These are phyloP conservation scores for Puccinia triticina DNA, from an alignment of 1,284 basidiomycete genomes.

Conservation along the genomic window DNA sequence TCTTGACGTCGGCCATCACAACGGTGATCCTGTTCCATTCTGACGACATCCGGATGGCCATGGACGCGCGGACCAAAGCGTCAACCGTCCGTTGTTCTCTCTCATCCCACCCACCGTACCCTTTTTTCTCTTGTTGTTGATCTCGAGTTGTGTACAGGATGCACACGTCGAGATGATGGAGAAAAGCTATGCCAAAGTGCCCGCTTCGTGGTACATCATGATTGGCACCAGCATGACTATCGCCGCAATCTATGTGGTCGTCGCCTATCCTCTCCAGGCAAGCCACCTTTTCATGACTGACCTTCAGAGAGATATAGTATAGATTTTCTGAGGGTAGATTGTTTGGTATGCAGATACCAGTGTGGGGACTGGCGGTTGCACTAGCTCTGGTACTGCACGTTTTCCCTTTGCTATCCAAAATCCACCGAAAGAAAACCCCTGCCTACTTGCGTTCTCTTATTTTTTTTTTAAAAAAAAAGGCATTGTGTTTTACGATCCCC, in stretches of 20 bases:
- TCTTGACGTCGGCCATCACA: conserved; percentile 41
- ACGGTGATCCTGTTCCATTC: conserved; percentile 39
- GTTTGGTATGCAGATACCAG: conserved; percentile 33
- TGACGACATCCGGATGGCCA: conserved; percentile 39
- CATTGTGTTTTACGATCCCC: conserved; percentile 41
- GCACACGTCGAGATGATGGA: conserved; percentile 45
- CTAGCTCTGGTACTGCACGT: conserved; percentile 20
- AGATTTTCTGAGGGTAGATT: not conserved
- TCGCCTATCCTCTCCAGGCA: conserved; percentile 47
- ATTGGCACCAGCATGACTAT: conserved; percentile 37
- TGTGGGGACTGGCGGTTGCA: conserved; percentile 39
- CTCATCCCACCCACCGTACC: not conserved
- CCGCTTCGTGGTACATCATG: conserved; percentile 40
- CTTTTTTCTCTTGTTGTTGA: not conserved
- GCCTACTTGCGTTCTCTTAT: not conserved
- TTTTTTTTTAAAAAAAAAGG: conserved; percentile 18
- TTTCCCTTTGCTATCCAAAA: not conserved
- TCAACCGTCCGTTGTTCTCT: conserved; percentile 21
- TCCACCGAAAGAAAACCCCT: not conserved
- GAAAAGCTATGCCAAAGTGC: conserved; percentile 37
- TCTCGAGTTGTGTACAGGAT: conserved; percentile 32
- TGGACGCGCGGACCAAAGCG: conserved; percentile 27
- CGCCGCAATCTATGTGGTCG: conserved; percentile 37
- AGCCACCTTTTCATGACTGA: not conserved
- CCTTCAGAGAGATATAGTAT: not conserved